phyloP scores from a whole-genome alignment of 805 yeast genomes.

The Isabelozyma rhagii region DNA sequence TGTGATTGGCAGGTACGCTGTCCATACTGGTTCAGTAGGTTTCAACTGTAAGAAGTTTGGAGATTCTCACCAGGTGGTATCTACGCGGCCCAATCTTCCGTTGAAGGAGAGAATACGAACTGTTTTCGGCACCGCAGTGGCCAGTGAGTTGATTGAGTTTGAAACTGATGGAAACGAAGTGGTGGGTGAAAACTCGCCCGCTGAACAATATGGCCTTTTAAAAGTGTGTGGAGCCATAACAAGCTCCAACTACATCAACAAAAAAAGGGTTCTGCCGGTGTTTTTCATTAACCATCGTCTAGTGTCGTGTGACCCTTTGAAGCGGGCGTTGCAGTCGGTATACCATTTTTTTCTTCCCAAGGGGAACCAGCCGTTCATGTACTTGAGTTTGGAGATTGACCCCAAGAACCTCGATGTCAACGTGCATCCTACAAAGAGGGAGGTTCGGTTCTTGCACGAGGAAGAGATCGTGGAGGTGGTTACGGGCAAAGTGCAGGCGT shows the following conservation, averaged over 20 bases:
- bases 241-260: slow-evolving; percentile 66
- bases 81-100: slow-evolving; percentile 49
- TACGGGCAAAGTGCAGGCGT: slow-evolving; percentile 45
- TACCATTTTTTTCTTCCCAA: slow-evolving; percentile 72
- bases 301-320: slow-evolving; percentile 78
- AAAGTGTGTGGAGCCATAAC: slow-evolving; percentile 61
- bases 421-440: slow-evolving; percentile 93
- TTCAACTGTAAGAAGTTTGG: slow-evolving; percentile 80
- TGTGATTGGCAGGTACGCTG: slow-evolving; percentile 77
- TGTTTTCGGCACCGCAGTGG: slow-evolving; percentile 68
- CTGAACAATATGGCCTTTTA: slow-evolving; percentile 45
- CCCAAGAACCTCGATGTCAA: slow-evolving; percentile 85
- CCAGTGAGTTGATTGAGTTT: slow-evolving; percentile 58
- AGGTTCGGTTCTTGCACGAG: slow-evolving; percentile 81
- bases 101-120: slow-evolving; percentile 67
- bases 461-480: slow-evolving; percentile 76
- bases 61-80: slow-evolving; percentile 64
- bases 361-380: slow-evolving; percentile 72
- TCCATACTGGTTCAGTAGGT: slow-evolving; percentile 67
- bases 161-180: slow-evolving; percentile 6
- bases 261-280: slow-evolving; percentile 63
- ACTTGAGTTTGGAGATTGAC: slow-evolving; percentile 62
- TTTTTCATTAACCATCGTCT: slow-evolving; percentile 84
- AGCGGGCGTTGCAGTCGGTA: slow-evolving; percentile 60
- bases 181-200: slow-evolving; percentile 1